Percentiles rank a stretch among this genome's conserved stretches.
Conservation (phyloP, 176 grass and related monocot genomes). For the Elymus sibiricus region DNA sequence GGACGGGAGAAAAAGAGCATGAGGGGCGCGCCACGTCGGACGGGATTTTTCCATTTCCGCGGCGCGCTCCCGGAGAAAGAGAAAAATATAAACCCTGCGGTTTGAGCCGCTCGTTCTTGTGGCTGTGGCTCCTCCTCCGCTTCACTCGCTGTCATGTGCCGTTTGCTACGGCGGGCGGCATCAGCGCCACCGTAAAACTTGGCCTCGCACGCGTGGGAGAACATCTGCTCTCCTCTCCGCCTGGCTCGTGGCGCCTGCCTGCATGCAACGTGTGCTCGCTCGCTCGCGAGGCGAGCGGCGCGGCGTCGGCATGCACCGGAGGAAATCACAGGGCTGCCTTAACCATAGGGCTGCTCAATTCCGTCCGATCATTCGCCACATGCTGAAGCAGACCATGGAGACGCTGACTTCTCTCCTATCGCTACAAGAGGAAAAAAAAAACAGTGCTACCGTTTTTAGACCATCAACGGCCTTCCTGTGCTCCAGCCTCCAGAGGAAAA, state of each 20-base stretch:
- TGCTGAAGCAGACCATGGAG: background rate
- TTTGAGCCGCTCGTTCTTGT: conserved; percentile 56
- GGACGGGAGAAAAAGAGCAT: conserved; percentile 52
- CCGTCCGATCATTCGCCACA: background rate
- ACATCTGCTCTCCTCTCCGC: background rate
- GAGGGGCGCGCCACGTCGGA: conserved; percentile 61
- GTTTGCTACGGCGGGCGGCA: background rate
- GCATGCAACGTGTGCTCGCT: background rate
- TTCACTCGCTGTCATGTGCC: conserved; percentile 25
- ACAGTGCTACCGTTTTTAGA: background rate
- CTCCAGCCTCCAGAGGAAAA: background rate
- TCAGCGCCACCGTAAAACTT: background rate
- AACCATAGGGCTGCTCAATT: background rate
- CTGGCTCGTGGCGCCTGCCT: background rate
- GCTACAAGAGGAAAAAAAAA: background rate
- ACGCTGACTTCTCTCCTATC: background rate
- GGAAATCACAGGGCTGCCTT: background rate
- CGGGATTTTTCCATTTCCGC: conserved; percentile 44
- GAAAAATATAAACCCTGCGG: conserved; percentile 21
- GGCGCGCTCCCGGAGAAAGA: background rate
- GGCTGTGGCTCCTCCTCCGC: conserved; percentile 54
- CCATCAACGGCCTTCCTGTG: background rate
- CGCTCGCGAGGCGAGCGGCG: background rate
- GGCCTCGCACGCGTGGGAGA: background rate
- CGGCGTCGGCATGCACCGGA: too few relatives aligned